phyloP scores from a whole-genome alignment of 208 protist genomes.

The Trypanosoma vivax region DNA sequence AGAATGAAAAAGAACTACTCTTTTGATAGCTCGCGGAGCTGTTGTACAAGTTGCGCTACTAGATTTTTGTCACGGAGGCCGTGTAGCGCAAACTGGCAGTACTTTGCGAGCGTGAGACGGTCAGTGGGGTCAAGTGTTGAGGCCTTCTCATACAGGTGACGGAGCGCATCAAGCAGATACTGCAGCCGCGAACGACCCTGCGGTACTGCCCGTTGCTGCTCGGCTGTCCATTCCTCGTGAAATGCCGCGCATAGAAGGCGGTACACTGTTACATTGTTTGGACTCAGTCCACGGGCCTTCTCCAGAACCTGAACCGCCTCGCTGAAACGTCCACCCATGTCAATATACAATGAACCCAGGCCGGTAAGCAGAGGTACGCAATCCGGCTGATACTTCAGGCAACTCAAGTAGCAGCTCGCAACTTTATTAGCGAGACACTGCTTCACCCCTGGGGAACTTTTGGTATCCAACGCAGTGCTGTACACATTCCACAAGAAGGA shows the following conservation, averaged over 20 bases:
- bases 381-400: constrained; percentile 34
- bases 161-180: constrained; percentile 27
- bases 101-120: constrained; percentile 34
- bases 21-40: constrained; percentile 8
- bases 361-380: constrained; percentile 32
- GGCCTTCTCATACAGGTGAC: constrained; percentile 38
- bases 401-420: constrained; percentile 41
- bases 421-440: constrained; percentile 37
- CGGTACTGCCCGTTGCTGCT: constrained; percentile 27
- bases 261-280: constrained; percentile 44
- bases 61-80: constrained; percentile 46
- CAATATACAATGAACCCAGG: constrained; percentile 62
- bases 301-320: constrained; percentile 54
- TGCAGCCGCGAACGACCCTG: constrained; percentile 24
- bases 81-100: constrained; percentile 60
- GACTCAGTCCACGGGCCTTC: constrained; percentile 43
- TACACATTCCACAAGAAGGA: constrained; percentile 63
- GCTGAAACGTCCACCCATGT: constrained; percentile 49
- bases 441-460: constrained; percentile 27
- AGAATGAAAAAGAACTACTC: constrained; percentile 6
- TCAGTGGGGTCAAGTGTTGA: constrained; percentile 32
- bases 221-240: constrained; percentile 50
- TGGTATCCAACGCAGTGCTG: constrained; percentile 32
- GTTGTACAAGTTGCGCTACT: constrained; percentile 27
- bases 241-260: constrained; percentile 42